Evolutionary conservation across 2,329 filamentous ascomycete species (phyloP).

Genomic region (Rasamsonia emersonii): DNA sequence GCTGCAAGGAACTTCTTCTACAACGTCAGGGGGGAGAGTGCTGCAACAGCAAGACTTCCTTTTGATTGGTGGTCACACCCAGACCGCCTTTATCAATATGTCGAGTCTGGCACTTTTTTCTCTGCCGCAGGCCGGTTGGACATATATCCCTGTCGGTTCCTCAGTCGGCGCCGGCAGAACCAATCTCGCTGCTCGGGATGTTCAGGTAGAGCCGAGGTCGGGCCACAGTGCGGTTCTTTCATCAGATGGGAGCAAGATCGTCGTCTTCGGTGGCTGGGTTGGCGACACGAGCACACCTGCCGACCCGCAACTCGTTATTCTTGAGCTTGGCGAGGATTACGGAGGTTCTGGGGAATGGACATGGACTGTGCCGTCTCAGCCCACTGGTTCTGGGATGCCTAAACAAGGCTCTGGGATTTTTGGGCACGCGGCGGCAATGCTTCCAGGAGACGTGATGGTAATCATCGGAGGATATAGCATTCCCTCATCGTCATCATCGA

Average conservation of each 20-base stretch:
- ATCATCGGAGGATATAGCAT: conserved; percentile 52
- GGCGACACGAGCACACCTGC: conserved; percentile 69
- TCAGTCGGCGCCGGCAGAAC: conserved; percentile 36
- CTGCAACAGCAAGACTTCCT: conserved; percentile 72
- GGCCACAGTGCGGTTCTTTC: conserved; percentile 80
- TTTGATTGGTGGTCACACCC: conserved; percentile 76
- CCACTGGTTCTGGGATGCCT: conserved; percentile 29
- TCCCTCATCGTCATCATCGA: conserved; percentile 26
- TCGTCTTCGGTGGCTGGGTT: conserved; percentile 88
- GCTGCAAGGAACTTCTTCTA: conserved; percentile 60
- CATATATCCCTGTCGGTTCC: conserved; percentile 60
- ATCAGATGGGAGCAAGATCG: conserved; percentile 65
- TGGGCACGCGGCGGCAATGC: conserved; percentile 54
- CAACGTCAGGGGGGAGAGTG: conserved; percentile 51
- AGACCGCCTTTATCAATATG: conserved; percentile 84
- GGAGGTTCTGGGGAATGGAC: conserved; percentile 42
- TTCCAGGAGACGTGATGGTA: conserved; percentile 55
- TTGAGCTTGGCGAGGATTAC: conserved; percentile 67
- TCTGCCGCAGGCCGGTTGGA: conserved; percentile 79
- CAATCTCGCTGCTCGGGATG: conserved; percentile 48
- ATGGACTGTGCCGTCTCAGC: conserved; percentile 32
- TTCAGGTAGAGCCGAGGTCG: conserved; percentile 65
- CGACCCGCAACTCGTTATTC: conserved; percentile 67
- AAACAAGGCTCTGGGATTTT: conserved; percentile 44
- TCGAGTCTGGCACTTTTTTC: conserved; percentile 81